Evolutionary conservation across 441 rosid species (phyloP), one percentile per base, ranked within the genome.

Genomic region (Codiaeum variegatum): DNA sequence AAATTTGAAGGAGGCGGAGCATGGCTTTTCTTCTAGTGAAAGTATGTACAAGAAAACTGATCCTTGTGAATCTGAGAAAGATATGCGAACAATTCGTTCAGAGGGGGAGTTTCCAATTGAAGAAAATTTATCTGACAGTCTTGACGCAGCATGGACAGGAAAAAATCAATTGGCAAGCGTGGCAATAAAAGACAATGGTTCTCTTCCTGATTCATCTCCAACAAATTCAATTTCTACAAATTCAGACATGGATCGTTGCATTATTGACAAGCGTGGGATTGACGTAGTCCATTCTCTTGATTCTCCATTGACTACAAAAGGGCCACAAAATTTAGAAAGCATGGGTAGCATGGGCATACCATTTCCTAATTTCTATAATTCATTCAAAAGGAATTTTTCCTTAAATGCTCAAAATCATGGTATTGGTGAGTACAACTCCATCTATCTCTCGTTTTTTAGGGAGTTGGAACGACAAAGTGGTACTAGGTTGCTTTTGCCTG

Each of bases 111-210:
- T 86, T 74, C 88, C 84, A 69, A 52, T 49, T 40, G 44, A 75
- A 68, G 76, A 70, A 56, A 81, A 83, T 81, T 83, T 91, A 76
- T 85, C 93, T 62, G 88, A 88, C 70, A 86, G 86, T 67, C 88
- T 84, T 74, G 97, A 88, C 73, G 93, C 95, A 52, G 91, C 93
- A 58, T 91, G 97, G 96, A 89, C 85, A 11, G 97, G 88, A 24
- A 84, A 85, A 74, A 84, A 79, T 76, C 67, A 74, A 67, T 84
- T 83, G 19, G 62, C 75, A 67, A 83, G 80, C 73, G 54, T 75
- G 74, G 47, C 63, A 38, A 52, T 79, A 74, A 79, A 80, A 64
- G 85, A 73, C 74, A 79, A 82, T 75, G 84, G 76, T 61, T 69
- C 79, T 66, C 66, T 73, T 80, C 75, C 81, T 69, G 78, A 80